A percentile compares a stretch with the other conserved stretches of the same genome.
Conservation (phyloP, 805 yeast genomes). For the Teunomyces gatunensis region DNA sequence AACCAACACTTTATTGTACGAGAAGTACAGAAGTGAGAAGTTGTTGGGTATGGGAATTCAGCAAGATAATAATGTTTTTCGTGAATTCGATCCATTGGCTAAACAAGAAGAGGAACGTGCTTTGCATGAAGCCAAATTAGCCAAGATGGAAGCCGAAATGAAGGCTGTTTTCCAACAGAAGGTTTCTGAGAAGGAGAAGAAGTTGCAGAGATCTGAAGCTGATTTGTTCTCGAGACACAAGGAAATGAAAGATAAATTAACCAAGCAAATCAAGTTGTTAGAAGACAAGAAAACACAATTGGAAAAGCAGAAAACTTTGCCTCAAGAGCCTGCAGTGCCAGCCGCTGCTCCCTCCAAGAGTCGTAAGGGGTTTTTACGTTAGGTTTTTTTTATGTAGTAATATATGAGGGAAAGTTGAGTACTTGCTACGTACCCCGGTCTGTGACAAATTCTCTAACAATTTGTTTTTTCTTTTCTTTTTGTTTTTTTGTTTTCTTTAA, state of each 20-base stretch:
- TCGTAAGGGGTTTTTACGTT: slow-evolving; percentile 81
- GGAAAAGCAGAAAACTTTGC: slow-evolving; percentile 56
- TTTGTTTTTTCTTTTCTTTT: not conserved
- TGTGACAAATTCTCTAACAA: not conserved
- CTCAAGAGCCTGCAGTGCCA: slow-evolving; percentile 48
- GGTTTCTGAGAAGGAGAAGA: slow-evolving; percentile 95
- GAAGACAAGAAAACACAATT: slow-evolving; percentile 88
- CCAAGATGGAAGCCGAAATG: slow-evolving; percentile 95
- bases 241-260: slow-evolving; percentile 93
- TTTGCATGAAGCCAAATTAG: slow-evolving; percentile 88
- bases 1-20: slow-evolving; percentile 75
- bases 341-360: slow-evolving; percentile 53
- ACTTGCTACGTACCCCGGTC: not conserved
- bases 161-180: slow-evolving; percentile 94
- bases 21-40: slow-evolving; percentile 84
- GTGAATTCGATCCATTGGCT: slow-evolving; percentile 88
- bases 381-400: slow-evolving; percentile 8
- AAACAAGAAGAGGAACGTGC: slow-evolving; percentile 93
- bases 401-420: slow-evolving; percentile 1
- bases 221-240: slow-evolving; percentile 93
- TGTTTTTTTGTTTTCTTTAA: not conserved
- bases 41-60: slow-evolving; percentile 78
- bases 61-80: slow-evolving; percentile 91
- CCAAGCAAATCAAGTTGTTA: slow-evolving; percentile 81
- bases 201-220: slow-evolving; percentile 93